Base-by-base conservation (phyloP, 305 asterid genomes). In the Solanum hybrid region DNA sequence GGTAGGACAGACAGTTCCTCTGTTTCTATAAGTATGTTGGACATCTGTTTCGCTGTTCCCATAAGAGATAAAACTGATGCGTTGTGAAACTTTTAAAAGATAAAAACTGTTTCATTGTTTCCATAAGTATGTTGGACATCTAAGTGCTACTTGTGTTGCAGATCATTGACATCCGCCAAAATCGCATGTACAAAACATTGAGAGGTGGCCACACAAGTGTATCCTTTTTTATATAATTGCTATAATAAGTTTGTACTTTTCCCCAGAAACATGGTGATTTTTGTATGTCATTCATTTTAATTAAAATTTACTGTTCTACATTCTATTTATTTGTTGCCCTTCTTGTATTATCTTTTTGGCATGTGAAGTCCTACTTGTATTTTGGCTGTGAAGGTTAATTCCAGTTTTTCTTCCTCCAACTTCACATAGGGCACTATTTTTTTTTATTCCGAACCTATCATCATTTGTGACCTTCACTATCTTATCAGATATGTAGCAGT, bases 131-230 rank as follows among this genome's bases (percentile, higher is more conserved):
- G 88, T 31, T 86, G 69, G 64, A 67, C 22, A 42, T 61, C 87
- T 84, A 35, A 89, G 87, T 90, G 76, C 89, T 90, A 39, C 92
- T 88, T 90, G 90, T 91, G 61, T 91, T 93, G 92, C 98, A 97
- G 98, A 94, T 97, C 74, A 90, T 97, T 89, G 99, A 97, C 91
- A 89, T 93, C 92, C 96, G 89, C 90, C 98, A 96, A 92, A 94
- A 87, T 76, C 93, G 96, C 92, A 93, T 96, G 46, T 95, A 95
- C 94, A 96, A 95, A 93, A 94, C 98, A 84, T 92, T 96, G 91
- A 96, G 99, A 94, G 95, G 95, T 91, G 98, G 99, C 89, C 99
- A 96, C 92, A 91, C 94, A 89, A 94, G 95, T 91, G 99, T 97
- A 97, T 97, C 96, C 97, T 91, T 93, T 88, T 46, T 40, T 46